Percentiles rank a stretch among this genome's conserved stretches.
phyloP scores from a whole-genome alignment of 2,329 filamentous ascomycete species.

The Emydomyces testavorans region DNA sequence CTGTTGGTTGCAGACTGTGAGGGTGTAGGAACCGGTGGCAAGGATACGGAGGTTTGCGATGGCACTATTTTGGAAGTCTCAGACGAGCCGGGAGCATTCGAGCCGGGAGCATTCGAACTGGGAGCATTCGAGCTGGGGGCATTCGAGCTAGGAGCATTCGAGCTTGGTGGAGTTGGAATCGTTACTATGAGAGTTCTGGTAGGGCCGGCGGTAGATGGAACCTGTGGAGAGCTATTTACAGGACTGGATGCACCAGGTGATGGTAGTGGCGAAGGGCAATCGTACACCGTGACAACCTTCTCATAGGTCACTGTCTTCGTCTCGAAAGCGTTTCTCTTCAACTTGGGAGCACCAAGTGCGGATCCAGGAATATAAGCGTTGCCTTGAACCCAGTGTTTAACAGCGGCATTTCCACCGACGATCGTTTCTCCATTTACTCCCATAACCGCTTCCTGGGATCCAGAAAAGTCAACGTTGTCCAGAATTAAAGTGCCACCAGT shows the following conservation, averaged over 20 bases:
- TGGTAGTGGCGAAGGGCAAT: constrained; percentile 1
- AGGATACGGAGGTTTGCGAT: constrained; percentile 8
- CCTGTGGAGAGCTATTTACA: not conserved
- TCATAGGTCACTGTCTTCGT: constrained; percentile 13
- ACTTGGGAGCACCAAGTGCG: not conserved
- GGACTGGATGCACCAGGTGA: not conserved
- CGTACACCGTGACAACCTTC: constrained; percentile 5
- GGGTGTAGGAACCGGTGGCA: constrained; percentile 14
- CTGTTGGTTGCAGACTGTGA: constrained; percentile 12
- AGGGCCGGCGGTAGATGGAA: constrained; percentile 2
- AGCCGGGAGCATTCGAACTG: constrained; percentile 13
- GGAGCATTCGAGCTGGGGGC: constrained; percentile 16
- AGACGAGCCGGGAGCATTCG: constrained; percentile 12
- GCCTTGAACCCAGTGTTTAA: constrained; percentile 69
- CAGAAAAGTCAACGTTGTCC: constrained; percentile 78
- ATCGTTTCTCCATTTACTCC: constrained; percentile 46
- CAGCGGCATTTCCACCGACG: constrained; percentile 56
- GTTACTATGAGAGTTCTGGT: constrained; percentile 2
- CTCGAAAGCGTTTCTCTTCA: constrained; percentile 5
- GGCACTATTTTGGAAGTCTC: constrained; percentile 1
- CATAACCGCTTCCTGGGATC: constrained; percentile 56
- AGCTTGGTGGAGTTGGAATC: not conserved
- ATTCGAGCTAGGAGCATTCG: too few species aligned
- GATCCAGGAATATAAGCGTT: constrained; percentile 48
- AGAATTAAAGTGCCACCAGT: constrained; percentile 75